Conservation (phyloP, 1,139 yeast genomes). For the Pneumocystis canis region DNA sequence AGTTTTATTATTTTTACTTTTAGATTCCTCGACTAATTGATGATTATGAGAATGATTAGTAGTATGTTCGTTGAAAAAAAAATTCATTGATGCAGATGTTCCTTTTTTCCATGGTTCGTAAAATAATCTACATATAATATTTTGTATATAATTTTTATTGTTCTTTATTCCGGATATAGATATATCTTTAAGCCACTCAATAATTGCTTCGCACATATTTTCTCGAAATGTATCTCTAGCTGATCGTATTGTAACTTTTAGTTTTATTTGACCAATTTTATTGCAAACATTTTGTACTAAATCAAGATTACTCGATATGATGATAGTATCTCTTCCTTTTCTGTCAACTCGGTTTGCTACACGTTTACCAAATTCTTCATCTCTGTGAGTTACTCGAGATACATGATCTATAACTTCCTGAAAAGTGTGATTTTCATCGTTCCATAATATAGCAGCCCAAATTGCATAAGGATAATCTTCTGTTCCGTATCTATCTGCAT, state of each 20-base stretch:
- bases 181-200: conserved; percentile 50
- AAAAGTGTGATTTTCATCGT: conserved; percentile 65
- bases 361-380: conserved; percentile 57
- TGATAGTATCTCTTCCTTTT: conserved; percentile 56
- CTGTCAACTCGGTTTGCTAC: conserved; percentile 49
- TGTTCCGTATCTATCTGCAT: conserved; percentile 12
- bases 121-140: conserved; percentile 42
- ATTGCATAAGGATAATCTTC: conserved; percentile 30
- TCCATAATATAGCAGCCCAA: conserved; percentile 51
- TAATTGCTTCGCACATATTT: conserved; percentile 62
- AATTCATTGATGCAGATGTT: conserved; percentile 11
- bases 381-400: conserved; percentile 48
- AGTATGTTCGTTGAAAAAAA: neutral
- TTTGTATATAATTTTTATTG: conserved; percentile 35
- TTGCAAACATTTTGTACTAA: conserved; percentile 41
- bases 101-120: conserved; percentile 40
- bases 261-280: conserved; percentile 43
- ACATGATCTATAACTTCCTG: conserved; percentile 60
- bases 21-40: neutral
- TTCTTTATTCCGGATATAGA: conserved; percentile 43
- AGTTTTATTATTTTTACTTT: neutral
- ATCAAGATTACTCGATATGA: conserved; percentile 39
- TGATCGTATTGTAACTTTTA: conserved; percentile 52
- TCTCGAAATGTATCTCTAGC: conserved; percentile 62
- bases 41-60: neutral